These are phyloP conservation scores for Podila verticillata DNA, from an alignment of 192 early-diverging fungal species.

Conservation along the genomic window DNA sequence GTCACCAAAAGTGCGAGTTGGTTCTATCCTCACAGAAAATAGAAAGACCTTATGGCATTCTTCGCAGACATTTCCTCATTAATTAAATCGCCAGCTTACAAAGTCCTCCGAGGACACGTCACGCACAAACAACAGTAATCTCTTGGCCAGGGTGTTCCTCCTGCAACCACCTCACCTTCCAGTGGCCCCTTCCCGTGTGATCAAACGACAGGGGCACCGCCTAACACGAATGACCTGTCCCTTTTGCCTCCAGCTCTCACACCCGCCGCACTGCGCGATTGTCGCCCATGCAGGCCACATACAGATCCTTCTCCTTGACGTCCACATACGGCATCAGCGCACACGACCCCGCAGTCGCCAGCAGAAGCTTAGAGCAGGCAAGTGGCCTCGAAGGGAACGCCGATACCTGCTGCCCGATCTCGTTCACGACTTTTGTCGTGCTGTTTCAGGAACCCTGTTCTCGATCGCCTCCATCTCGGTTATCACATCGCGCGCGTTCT, in stretches of 20 bases:
- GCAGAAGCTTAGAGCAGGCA: slow-evolving; percentile 45
- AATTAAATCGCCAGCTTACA: neutral
- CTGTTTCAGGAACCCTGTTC: slow-evolving; percentile 56
- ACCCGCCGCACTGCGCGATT: slow-evolving; percentile 60
- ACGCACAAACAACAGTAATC: slow-evolving; percentile 60
- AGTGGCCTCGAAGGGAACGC: slow-evolving; percentile 45
- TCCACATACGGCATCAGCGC: slow-evolving; percentile 65
- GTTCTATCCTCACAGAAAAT: slow-evolving; percentile 30
- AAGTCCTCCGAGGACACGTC: slow-evolving; percentile 71
- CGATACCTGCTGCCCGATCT: slow-evolving; percentile 47
- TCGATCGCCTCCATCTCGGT: slow-evolving; percentile 51
- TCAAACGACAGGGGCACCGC: slow-evolving; percentile 70
- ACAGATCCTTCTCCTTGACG: slow-evolving; percentile 53
- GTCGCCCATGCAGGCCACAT: slow-evolving; percentile 64
- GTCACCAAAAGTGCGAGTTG: slow-evolving; percentile 74
- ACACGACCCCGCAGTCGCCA: slow-evolving; percentile 60
- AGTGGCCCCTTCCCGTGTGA: slow-evolving; percentile 67
- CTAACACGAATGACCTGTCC: slow-evolving; percentile 48
- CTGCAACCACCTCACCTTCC: slow-evolving; percentile 62
- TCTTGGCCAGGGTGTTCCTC: slow-evolving; percentile 82
- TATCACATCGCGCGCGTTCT: slow-evolving; percentile 38
- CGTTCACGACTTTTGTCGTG: slow-evolving; percentile 60
- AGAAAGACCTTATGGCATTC: too few species aligned
- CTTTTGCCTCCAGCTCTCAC: slow-evolving; percentile 13
- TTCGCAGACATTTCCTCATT: too few species aligned